Evolutionary conservation across 495 filamentous ascomycete genomes (phyloP).

Genomic region (Penicillium manginii): DNA sequence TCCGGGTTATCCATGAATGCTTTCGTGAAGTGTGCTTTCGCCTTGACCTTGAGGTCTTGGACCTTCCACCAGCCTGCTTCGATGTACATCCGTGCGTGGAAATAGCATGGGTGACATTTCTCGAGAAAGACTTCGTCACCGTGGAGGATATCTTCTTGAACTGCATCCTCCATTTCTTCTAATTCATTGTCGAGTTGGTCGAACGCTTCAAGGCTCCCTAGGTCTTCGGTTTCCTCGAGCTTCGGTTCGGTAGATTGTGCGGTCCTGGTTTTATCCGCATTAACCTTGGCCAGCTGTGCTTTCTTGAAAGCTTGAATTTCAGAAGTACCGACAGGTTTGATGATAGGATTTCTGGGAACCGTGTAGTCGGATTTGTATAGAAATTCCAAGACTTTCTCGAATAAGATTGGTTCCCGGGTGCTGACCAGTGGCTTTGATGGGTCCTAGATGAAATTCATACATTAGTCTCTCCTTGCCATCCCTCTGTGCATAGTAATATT

Average conservation of each 20-base stretch:
- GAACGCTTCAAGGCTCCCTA: neutral
- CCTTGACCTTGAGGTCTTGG: neutral
- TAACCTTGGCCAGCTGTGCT: neutral
- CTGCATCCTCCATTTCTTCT: neutral
- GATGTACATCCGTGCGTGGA: constrained; percentile 2
- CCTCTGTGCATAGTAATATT: too few species aligned
- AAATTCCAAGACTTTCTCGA: neutral
- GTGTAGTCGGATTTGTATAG: constrained; percentile 1
- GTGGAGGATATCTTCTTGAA: neutral
- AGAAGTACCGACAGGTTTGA: neutral
- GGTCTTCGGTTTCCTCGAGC: neutral
- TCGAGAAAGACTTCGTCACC: neutral
- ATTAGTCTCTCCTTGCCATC: neutral
- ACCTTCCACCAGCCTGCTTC: neutral
- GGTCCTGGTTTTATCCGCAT: neutral
- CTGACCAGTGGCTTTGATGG: neutral
- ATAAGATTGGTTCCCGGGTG: neutral
- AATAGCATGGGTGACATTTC: neutral
- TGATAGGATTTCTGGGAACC: neutral
- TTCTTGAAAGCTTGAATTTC: neutral
- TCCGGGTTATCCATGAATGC: constrained; percentile 2
- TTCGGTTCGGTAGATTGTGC: neutral
- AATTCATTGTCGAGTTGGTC: neutral
- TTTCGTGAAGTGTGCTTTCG: neutral
- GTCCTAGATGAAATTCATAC: neutral